Base-by-base conservation (phyloP, 1,284 basidiomycete species). In the Pyrrhoderma noxium region DNA sequence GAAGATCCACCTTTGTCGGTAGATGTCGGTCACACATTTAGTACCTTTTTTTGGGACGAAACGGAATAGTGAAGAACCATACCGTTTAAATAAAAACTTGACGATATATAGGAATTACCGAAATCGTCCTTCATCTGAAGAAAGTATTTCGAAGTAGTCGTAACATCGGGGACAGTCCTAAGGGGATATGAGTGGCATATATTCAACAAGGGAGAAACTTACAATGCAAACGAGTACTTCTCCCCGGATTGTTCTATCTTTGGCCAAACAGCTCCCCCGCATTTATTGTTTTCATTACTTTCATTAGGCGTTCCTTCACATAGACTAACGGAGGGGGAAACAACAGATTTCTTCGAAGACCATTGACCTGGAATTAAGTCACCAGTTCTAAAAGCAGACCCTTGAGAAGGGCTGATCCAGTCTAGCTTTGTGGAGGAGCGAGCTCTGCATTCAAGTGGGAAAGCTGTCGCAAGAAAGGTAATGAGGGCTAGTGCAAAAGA, bases 41-140 rank as follows among this genome's bases (percentile, higher is more conserved):
- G 37, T 18, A 38, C 21, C 27, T 45, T n/a, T n/a, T n/a, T n/a
- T n/a, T n/a, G n/a, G n/a, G n/a, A n/a, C n/a, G n/a, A 34, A 23
- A 23, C 46, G 11, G 51, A 53, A 34, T 39, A 42, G 27, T 42
- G 56, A 52, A 47, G 3, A 22, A 55, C 53, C 72, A 61, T 56
- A 76, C 74, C 60, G 56, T 60, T 62, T 39, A 77, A 60, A 21
- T 61, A 64, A 57, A 78, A 77, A 9, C 58, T 52, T 0, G 74
- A 70, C 0, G 75, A 76, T 16, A 58, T 60, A 50, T 61, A 63
- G 16, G 56, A 59, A 36, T 62, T 57, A 1, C 67, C 73, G 47
- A 65, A 68, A 45, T 69, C 63, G 56, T 72, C 70, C 40, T 66
- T 62, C 70, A 77, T 71, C 46, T 61, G 60, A 14, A 77, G 56